Percentiles rank a stretch among this genome's conserved stretches.
Evolutionary conservation across 495 filamentous ascomycete genomes (phyloP).

Genomic region (Tirmania nivea): DNA sequence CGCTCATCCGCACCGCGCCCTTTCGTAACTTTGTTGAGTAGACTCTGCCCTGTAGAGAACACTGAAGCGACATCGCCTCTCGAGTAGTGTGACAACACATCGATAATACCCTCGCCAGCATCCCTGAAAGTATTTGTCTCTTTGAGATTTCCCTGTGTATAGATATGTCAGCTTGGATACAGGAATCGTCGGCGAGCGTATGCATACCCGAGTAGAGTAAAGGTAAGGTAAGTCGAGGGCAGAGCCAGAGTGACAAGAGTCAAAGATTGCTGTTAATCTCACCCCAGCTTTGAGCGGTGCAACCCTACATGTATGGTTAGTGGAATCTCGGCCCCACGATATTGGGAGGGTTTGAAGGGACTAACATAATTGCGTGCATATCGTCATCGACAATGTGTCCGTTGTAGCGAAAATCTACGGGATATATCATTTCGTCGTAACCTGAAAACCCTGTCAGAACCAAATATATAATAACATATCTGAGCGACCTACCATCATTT

Average conservation of each 20-base stretch:
- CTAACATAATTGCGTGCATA: slow-evolving; percentile 85
- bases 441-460: slow-evolving; percentile 25
- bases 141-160: slow-evolving; percentile 63
- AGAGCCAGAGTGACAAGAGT: slow-evolving; percentile 96
- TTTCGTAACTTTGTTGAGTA: slow-evolving; percentile 79
- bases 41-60: slow-evolving; percentile 55
- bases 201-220: slow-evolving; percentile 44
- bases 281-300: slow-evolving; percentile 58
- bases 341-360: neutral
- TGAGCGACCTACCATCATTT: slow-evolving; percentile 12
- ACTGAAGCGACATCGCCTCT: slow-evolving; percentile 75
- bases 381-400: slow-evolving; percentile 97
- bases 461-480: neutral
- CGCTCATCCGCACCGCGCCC: slow-evolving; percentile 65
- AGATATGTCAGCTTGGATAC: neutral
- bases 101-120: slow-evolving; percentile 76
- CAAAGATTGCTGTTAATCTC: slow-evolving; percentile 89
- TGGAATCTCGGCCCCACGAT: neutral
- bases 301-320: slow-evolving; percentile 26
- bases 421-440: slow-evolving; percentile 96
- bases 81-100: slow-evolving; percentile 73
- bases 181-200: too few relatives aligned
- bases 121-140: slow-evolving; percentile 97
- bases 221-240: slow-evolving; percentile 92
- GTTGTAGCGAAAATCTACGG: slow-evolving; percentile 72